Base-by-base conservation (phyloP, 2,329 filamentous ascomycete genomes). In the Calonectria montana region DNA sequence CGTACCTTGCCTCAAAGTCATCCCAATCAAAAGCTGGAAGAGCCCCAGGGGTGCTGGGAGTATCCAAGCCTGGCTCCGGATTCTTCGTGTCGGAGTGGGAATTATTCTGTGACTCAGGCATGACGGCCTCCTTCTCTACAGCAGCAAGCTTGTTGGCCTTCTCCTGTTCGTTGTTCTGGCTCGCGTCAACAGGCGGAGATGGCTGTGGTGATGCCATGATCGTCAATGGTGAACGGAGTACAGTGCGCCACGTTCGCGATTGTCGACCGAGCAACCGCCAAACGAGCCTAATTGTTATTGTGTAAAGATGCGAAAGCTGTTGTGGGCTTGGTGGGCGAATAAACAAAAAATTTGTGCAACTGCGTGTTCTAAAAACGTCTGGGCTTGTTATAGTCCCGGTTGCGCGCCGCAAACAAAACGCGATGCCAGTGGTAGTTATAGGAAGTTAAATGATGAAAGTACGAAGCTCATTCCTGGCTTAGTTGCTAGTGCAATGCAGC, bases 21-120 rank as follows among this genome's bases (percentile, higher is more conserved):
- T 92, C 86, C 95, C 95, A 98, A 82, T 96, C 91, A 78, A 94
- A 95, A 0, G 79, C 84, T 66, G 85, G 83, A 72, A 94, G 84
- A 65, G 84, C 83, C 21, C 87, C 87, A 0, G 88, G 87, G 2
- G 89, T 88, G 77, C 84, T 85, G n/a, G 87, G 87, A 13, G 86
- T 83, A 57, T 80, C 80, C 37, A 77, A 71, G 68, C 83, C 81
- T 62, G 83, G 83, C 74, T 87, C 85, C 18, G 85, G 85, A 31
- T 83, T 86, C 71, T 76, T 81, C 41, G 76, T 75, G 27, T 78
- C 74, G 21, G 77, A 65, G 65, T 76, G 72, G 39, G 71, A 65
- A 21, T 70, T 70, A 39, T 69, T 77, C 55, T 76, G 73, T 39
- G 73, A 65, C 27, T 79, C 76, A n/a, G 76, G 71, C 70, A 76